phyloP scores from a whole-genome alignment of 1,284 basidiomycete genomes.

The Irpex lacteus region DNA sequence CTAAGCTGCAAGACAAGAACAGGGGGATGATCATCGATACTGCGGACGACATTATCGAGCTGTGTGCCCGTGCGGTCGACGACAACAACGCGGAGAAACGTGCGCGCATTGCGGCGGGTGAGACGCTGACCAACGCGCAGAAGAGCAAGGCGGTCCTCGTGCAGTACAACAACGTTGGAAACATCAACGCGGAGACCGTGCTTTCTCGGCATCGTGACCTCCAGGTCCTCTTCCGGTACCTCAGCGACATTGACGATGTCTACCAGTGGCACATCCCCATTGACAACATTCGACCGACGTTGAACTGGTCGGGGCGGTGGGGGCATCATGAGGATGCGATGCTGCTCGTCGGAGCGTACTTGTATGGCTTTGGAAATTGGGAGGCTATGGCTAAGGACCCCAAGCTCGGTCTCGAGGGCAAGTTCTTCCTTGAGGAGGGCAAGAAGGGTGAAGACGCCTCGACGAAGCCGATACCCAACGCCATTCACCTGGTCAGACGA shows the following conservation, averaged over 20 bases:
- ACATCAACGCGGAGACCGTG: constrained; percentile 98
- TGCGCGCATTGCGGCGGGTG: constrained; percentile 74
- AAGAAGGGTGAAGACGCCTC: constrained; percentile 85
- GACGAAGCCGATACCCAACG: constrained; percentile 86
- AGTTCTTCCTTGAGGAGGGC: constrained; percentile 97
- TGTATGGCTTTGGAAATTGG: constrained; percentile 97
- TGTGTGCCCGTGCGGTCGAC: constrained; percentile 82
- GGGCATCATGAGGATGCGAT: constrained; percentile 90
- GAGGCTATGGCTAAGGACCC: constrained; percentile 91
- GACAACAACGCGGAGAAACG: constrained; percentile 84
- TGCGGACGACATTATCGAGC: constrained; percentile 88
- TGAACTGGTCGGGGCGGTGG: constrained; percentile 98
- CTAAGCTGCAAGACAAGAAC: constrained; percentile 96
- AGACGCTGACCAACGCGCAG: constrained; percentile 80
- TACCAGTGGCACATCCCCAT: constrained; percentile 87
- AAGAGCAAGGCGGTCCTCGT: constrained; percentile 96
- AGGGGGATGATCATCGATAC: constrained; percentile 89
- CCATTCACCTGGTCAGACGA: constrained; percentile 95
- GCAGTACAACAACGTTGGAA: constrained; percentile 84
- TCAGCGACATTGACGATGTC: constrained; percentile 71
- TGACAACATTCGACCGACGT: constrained; percentile 89
- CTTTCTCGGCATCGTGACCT: constrained; percentile 89
- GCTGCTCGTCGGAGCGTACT: constrained; percentile 90
- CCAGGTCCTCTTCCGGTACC: constrained; percentile 83
- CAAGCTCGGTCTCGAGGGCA: constrained; percentile 81